Base-by-base conservation (phyloP, 2,329 filamentous ascomycete genomes). In the Sarocladiaceae sp. region DNA sequence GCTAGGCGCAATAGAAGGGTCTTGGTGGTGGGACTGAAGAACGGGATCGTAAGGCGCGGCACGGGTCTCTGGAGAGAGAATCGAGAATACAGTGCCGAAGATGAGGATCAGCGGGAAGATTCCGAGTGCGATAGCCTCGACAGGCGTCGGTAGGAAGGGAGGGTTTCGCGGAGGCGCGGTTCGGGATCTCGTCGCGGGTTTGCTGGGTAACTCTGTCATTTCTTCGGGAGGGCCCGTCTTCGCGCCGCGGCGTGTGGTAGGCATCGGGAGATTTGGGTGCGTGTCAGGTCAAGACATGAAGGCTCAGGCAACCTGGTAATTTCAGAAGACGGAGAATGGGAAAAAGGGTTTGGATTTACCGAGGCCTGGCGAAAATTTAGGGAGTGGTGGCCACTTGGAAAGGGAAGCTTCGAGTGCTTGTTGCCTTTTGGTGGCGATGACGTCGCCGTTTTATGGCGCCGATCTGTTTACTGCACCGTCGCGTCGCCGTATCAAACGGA, bases 31-130 rank as follows among this genome's bases (percentile, higher is more conserved):
- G 12, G 86, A 79, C 64, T 91, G 87, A 22, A 78, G 68, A 36
- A 71, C 62, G 2, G 75, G 67, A 57, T 84, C 81, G 74, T 90
- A 90, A 3, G 80, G 76, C 2, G 81, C 76, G 44, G 74, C 72
- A 63, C 83, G 84, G 11, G 84, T 84, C 55, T 82, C 73, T 1
- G 91, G 91, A 17, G 90, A 92, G 50, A 97, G 71, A 31, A 83
- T 72, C 42, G 87, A 86, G 77, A 90, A 97, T 58, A 95, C 63
- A 25, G 89, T 88, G 58, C 94, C 94, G 58, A 96, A 80, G 52
- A 90, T 57, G 53, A 99, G 83, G 6, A 92, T 86, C 23, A 74
- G 60, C 3, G 93, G 93, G 72, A 96, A 97, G 55, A 89, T 59
- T 2, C 74, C 67, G 26, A 96, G 79, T 20, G 86, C 73, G 52